A percentile compares a stretch with the other conserved stretches of the same genome.
Conservation (phyloP, 352 stramenopile genomes). For the Globisporangium takayamanum region DNA sequence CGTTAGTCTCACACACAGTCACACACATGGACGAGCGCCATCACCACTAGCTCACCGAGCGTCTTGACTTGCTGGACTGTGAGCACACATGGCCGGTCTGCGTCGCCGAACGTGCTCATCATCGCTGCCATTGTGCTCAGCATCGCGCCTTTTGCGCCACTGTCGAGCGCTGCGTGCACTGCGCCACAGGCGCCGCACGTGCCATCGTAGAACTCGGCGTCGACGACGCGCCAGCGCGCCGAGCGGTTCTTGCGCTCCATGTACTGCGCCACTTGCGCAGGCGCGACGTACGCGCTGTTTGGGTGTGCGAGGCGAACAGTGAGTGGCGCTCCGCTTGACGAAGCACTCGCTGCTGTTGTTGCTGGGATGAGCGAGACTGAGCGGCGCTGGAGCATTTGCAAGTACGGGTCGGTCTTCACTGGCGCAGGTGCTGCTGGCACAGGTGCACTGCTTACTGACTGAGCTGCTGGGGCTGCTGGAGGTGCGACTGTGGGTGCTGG, state of each 20-base stretch:
- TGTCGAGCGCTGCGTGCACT: constrained; percentile 35
- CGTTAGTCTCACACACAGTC: background rate
- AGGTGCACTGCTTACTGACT: background rate
- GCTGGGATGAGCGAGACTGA: constrained; percentile 29
- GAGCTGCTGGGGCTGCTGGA: background rate
- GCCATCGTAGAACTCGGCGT: constrained; percentile 65
- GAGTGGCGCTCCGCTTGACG: background rate
- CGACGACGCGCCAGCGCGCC: constrained; percentile 61
- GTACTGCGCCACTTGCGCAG: constrained; percentile 43
- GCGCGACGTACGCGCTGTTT: constrained; percentile 58
- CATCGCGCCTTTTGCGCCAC: constrained; percentile 35
- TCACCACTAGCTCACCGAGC: constrained; percentile 25
- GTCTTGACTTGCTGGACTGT: constrained; percentile 51
- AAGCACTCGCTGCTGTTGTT: background rate
- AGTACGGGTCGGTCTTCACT: constrained; percentile 59
- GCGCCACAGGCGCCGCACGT: constrained; percentile 44
- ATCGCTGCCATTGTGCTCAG: constrained; percentile 66
- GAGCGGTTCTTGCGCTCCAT: constrained; percentile 36
- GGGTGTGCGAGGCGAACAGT: constrained; percentile 21
- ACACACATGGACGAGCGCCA: background rate
- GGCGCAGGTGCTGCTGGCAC: background rate
- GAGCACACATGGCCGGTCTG: constrained; percentile 42
- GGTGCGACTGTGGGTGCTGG: background rate
- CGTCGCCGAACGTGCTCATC: constrained; percentile 83
- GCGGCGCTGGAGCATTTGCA: constrained; percentile 75